Conservation (phyloP, 257 asterid species). For the Gardenia jasminoides region DNA sequence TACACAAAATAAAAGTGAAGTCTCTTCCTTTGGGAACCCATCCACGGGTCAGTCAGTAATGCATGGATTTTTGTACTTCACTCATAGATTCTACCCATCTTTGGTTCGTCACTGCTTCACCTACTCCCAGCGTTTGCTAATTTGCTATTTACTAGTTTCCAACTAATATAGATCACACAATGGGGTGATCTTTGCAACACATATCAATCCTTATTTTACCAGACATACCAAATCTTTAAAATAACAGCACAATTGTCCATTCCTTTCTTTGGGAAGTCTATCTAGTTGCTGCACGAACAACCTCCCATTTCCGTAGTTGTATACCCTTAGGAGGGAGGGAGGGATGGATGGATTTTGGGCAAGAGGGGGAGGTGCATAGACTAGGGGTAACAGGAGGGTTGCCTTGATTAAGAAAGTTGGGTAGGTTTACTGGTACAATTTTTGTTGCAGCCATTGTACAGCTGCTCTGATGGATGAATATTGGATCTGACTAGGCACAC, state of each 20-base stretch:
- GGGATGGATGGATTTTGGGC: neutral
- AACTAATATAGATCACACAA: neutral
- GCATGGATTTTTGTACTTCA: neutral
- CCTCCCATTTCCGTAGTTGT: neutral
- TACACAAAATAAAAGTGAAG: neutral
- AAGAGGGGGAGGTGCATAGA: neutral
- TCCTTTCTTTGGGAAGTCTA: slow-evolving; percentile 12
- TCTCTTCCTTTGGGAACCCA: neutral
- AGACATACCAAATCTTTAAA: neutral
- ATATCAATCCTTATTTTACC: neutral
- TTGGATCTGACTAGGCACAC: neutral
- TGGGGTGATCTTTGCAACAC: neutral
- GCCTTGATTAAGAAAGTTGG: neutral
- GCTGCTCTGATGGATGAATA: slow-evolving; percentile 6
- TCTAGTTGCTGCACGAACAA: neutral
- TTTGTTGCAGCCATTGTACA: neutral
- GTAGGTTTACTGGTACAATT: neutral
- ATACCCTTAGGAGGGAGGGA: neutral
- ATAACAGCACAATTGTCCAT: neutral
- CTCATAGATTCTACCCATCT: slow-evolving; percentile 10
- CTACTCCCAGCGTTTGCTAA: neutral
- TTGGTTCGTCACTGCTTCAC: neutral
- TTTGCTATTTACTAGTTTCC: neutral
- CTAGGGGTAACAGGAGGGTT: neutral
- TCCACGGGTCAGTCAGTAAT: slow-evolving; percentile 4